Conservation (phyloP, 2,329 filamentous ascomycete genomes). For the Exophiala spinifera region DNA sequence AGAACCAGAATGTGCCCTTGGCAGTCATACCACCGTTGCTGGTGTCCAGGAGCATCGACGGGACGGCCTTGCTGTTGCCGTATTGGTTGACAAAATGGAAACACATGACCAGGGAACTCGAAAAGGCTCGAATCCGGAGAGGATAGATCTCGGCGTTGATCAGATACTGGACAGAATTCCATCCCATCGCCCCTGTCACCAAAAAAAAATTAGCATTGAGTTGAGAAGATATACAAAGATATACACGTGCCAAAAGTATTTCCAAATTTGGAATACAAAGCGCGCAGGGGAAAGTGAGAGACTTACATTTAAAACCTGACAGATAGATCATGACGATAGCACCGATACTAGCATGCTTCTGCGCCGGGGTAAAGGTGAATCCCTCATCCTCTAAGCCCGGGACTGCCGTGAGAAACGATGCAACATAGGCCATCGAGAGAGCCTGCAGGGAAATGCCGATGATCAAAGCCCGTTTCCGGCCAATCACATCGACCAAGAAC, state of each 20-base stretch:
- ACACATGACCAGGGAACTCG: constrained; percentile 44
- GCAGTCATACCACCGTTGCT: constrained; percentile 43
- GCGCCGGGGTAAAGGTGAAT: constrained; percentile 17
- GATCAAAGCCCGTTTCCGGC: constrained; percentile 60
- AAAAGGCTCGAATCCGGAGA: constrained; percentile 41
- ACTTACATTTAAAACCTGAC: constrained; percentile 39
- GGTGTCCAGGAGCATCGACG: constrained; percentile 52
- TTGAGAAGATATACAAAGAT: no score
- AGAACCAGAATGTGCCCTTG: constrained; percentile 75
- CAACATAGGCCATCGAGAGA: constrained; percentile 55
- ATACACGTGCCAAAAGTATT: no score
- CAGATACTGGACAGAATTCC: no score
- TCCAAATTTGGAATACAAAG: no score
- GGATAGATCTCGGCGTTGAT: constrained; percentile 48
- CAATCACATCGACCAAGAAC: constrained; percentile 76
- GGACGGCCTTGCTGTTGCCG: constrained; percentile 32
- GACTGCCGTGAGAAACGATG: constrained; percentile 45
- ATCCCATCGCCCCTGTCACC: no score
- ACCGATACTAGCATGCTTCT: constrained; percentile 37
- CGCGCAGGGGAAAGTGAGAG: no score
- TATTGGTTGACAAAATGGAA: constrained; percentile 42
- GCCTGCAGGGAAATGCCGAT: constrained; percentile 49
- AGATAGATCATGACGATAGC: constrained; percentile 47
- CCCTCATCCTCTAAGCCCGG: constrained; percentile 32
- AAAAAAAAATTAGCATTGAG: no score